Evolutionary conservation across 495 filamentous ascomycete species (phyloP).

Genomic region (Lophiostoma macrostomum): DNA sequence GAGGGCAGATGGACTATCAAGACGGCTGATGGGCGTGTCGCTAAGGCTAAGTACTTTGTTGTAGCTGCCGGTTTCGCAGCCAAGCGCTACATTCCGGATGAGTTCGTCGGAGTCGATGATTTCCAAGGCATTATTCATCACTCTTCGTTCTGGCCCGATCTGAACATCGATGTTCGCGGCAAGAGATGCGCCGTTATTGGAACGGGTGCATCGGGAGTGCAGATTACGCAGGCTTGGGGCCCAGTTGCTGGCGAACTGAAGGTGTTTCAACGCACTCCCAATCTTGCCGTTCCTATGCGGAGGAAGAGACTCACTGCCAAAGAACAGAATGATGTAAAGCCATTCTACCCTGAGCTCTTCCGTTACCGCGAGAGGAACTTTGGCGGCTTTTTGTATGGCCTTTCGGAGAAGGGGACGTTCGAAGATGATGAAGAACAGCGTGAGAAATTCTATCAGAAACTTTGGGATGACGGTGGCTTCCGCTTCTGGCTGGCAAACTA

Average conservation of each 20-base stretch:
- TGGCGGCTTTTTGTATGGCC: conserved; percentile 47
- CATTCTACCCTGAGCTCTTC: conserved; percentile 25
- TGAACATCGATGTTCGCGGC: conserved; percentile 46
- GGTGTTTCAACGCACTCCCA: conserved; percentile 54
- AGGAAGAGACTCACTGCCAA: conserved; percentile 24
- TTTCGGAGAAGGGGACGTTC: conserved; percentile 43
- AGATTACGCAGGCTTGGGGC: conserved; percentile 51
- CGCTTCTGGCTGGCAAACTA: conserved; percentile 50
- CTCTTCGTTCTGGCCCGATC: conserved; percentile 58
- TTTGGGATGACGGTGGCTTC: conserved; percentile 53
- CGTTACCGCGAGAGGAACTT: conserved; percentile 39
- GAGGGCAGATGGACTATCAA: conserved; percentile 48
- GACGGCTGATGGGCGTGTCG: conserved; percentile 47
- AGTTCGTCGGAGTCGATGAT: conserved; percentile 50
- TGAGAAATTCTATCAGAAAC: conserved; percentile 45
- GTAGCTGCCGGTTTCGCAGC: conserved; percentile 47
- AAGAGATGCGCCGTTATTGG: conserved; percentile 58
- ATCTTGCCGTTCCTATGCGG: conserved; percentile 37
- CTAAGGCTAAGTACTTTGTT: conserved; percentile 50
- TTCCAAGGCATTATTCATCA: conserved; percentile 57
- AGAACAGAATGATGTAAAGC: conserved; percentile 29
- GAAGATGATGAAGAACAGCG: conserved; percentile 49
- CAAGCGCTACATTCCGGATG: conserved; percentile 46
- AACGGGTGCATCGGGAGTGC: conserved; percentile 59
- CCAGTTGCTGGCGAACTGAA: conserved; percentile 41